These are phyloP conservation scores for Colletotrichum tropicale DNA, from an alignment of 2,329 filamentous ascomycete species.

Conservation along the genomic window DNA sequence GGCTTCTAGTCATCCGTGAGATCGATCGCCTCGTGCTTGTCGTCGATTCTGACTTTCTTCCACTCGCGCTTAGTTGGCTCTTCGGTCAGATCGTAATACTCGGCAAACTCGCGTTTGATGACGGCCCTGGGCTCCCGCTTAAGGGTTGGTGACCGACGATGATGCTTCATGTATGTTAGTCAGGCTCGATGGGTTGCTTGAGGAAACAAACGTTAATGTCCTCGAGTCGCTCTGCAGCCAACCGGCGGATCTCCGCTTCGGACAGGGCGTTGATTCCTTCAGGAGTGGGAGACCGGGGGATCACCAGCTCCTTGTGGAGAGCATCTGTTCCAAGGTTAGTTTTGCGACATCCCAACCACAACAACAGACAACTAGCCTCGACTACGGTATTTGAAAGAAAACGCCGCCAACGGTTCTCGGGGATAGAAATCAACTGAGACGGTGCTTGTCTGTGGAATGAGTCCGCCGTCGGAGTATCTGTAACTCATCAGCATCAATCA, in stretches of 20 bases:
- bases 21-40: conserved; percentile 13
- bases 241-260: conserved; percentile 12
- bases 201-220: conserved; percentile 3
- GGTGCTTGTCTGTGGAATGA: background rate
- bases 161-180: background rate
- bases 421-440: conserved; percentile 4
- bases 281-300: conserved; percentile 20
- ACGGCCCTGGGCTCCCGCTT: conserved; percentile 4
- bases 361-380: conserved; percentile 7
- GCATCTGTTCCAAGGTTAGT: conserved; percentile 18
- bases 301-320: conserved; percentile 22
- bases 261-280: conserved; percentile 12
- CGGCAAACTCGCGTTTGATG: conserved; percentile 16
- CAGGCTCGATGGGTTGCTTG: background rate
- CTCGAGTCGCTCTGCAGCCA: conserved; percentile 14
- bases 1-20: conserved; percentile 20
- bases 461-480: conserved; percentile 10
- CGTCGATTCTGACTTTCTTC: conserved; percentile 19
- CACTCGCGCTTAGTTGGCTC: conserved; percentile 11
- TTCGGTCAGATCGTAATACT: conserved; percentile 17
- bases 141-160: background rate
- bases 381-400: conserved; percentile 29
- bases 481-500: background rate
- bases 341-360: too few species aligned
- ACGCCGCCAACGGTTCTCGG: conserved; percentile 8